Conservation (phyloP, 1,139 yeast genomes). For the Nadsonia starkeyi-henricii region DNA sequence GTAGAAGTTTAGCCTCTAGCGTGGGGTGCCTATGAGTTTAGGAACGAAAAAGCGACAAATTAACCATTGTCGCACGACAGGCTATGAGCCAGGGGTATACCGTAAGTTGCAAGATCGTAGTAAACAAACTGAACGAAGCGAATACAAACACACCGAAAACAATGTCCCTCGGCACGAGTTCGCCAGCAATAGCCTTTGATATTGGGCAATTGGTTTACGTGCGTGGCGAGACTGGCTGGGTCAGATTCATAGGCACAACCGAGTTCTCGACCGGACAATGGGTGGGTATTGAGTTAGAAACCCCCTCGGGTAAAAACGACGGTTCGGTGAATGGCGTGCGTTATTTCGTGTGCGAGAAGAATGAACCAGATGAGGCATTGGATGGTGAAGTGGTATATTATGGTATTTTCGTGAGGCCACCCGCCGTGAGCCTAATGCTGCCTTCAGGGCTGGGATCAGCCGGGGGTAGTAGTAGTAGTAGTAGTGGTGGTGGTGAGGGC, state of each 20-base stretch:
- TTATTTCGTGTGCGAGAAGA: constrained; percentile 38
- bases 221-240: constrained; percentile 14
- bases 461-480: too few species aligned
- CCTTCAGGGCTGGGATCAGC: constrained; percentile 1
- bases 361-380: not conserved
- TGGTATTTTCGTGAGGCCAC: constrained; percentile 33
- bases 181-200: constrained; percentile 1
- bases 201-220: constrained; percentile 15
- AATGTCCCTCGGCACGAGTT: not conserved
- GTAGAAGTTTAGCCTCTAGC: too few species aligned
- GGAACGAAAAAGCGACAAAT: too few species aligned
- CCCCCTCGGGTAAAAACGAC: constrained; percentile 51
- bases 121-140: too few species aligned
- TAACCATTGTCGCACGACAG: too few species aligned
- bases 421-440: not conserved
- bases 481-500: not conserved
- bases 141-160: too few species aligned
- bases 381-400: constrained; percentile 16
- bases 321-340: constrained; percentile 48
- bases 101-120: too few species aligned
- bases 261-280: constrained; percentile 44
- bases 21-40: too few species aligned
- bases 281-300: constrained; percentile 56
- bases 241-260: constrained; percentile 32
- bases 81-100: too few species aligned